Conservation (phyloP, 1,139 yeast genomes). For the Yamadazyma dendronema region DNA sequence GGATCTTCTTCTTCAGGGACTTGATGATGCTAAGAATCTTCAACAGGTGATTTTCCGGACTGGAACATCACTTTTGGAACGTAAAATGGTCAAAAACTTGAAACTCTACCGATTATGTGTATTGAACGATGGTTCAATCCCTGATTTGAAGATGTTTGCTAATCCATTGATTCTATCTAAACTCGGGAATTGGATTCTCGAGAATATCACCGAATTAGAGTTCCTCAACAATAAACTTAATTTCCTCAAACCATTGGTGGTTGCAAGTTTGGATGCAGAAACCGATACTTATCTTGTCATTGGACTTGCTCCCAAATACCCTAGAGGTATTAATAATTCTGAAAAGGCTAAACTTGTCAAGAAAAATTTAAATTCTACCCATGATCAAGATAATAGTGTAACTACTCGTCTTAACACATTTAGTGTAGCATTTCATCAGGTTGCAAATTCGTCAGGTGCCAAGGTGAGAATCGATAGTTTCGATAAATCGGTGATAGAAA, state of each 20-base stretch:
- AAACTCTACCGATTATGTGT: conserved; percentile 84
- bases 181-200: conserved; percentile 88
- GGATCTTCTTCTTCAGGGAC: conserved; percentile 65
- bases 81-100: conserved; percentile 74
- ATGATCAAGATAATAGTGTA: conserved; percentile 16
- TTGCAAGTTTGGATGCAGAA: conserved; percentile 76
- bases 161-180: conserved; percentile 85
- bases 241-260: conserved; percentile 74
- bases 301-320: conserved; percentile 83
- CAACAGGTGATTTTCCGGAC: conserved; percentile 87
- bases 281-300: conserved; percentile 84
- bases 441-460: conserved; percentile 81
- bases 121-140: conserved; percentile 74
- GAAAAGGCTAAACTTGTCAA: conserved; percentile 40
- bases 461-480: conserved; percentile 89
- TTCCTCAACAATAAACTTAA: conserved; percentile 32
- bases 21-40: conserved; percentile 73
- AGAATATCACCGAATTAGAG: conserved; percentile 82
- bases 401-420: conserved; percentile 66
- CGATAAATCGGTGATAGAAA: conserved; percentile 90
- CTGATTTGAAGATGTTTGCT: conserved; percentile 71
- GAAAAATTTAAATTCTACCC: conserved; percentile 20
- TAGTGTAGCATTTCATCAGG: conserved; percentile 86
- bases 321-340: conserved; percentile 54
- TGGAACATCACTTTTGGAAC: conserved; percentile 84